phyloP scores from a whole-genome alignment of 1,139 yeast genomes.

The Candida sp. region DNA sequence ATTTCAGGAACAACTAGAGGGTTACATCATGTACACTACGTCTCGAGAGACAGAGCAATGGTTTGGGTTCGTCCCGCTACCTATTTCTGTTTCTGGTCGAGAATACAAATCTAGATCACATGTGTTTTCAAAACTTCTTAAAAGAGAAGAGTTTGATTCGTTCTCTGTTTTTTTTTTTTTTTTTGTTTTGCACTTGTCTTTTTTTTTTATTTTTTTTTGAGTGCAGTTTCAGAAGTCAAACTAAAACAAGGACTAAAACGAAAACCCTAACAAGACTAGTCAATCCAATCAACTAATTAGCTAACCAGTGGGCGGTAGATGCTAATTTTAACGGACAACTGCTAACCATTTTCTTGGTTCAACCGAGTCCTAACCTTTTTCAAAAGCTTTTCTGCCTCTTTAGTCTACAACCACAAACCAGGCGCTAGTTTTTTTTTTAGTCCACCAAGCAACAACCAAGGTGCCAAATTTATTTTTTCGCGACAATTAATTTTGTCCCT shows the following conservation, averaged over 20 bases:
- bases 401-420: not conserved
- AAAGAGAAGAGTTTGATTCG: not conserved
- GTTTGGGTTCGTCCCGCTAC: not conserved
- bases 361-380: not conserved
- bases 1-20: not conserved
- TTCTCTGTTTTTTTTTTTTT: not conserved
- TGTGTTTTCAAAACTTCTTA: not conserved
- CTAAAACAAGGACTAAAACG: not conserved
- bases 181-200: too few species aligned
- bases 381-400: not conserved
- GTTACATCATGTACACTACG: not conserved
- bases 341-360: not conserved
- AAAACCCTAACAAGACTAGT: not conserved
- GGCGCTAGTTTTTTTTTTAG: not conserved
- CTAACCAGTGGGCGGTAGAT: not conserved
- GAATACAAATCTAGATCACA: not conserved
- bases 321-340: not conserved
- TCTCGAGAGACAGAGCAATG: too few species aligned
- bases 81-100: not conserved
- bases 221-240: not conserved
- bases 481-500: slow-evolving; percentile 1
- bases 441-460: not conserved
- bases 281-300: not conserved
- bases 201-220: not conserved
- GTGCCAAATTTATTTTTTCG: not conserved